Base-by-base conservation (phyloP, 2,329 filamentous ascomycete species). In the Cladosporium colombiae region DNA sequence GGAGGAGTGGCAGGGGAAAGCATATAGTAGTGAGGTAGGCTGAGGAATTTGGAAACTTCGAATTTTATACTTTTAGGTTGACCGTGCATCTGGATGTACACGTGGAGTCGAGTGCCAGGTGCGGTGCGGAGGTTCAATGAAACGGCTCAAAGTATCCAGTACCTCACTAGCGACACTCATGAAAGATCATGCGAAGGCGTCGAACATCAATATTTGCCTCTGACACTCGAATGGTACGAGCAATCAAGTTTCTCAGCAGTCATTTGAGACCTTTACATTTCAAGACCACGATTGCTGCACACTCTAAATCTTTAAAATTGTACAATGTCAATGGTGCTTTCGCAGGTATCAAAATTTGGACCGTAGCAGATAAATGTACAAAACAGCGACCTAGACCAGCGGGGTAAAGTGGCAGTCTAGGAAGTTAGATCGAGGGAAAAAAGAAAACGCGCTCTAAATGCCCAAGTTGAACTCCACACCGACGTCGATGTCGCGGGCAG, bases 401-500 rank as follows among this genome's bases (percentile, higher is more conserved):
- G 23, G 55, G 55, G 29, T 29, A 31, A 6, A 11, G 16, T n/a
- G 49, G 35, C 5, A 63, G 61, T 52, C 61, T 53, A 56, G 50
- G 35, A 40, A 40, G 16, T 55, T 40, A 37, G 27, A 65, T 31
- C 53, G 44, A 55, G 50, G 25, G 49, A 55, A 65, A 62, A 31
- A 50, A 21, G 23, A 57, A 33, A 27, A 27, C n/a, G 53, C 56
- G 56, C 57, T 72, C 40, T 91, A 98, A 84, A 97, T 97, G 83
- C 93, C 94, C 77, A 97, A 86, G 74, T 89, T 91, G 83, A 96
- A 97, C 83, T 96, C 92, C 74, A 98, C 94, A 75, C 93, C 94
- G 71, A 98, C 94, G 77, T 98, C 95, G 76, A 97, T 97, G 74
- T 97, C 93, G 75, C 94, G 91, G 75, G 95, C 91, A 89, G 97